Evolutionary conservation across 768 basidiomycete species (phyloP).

Genomic region (Leccinum imitatum): DNA sequence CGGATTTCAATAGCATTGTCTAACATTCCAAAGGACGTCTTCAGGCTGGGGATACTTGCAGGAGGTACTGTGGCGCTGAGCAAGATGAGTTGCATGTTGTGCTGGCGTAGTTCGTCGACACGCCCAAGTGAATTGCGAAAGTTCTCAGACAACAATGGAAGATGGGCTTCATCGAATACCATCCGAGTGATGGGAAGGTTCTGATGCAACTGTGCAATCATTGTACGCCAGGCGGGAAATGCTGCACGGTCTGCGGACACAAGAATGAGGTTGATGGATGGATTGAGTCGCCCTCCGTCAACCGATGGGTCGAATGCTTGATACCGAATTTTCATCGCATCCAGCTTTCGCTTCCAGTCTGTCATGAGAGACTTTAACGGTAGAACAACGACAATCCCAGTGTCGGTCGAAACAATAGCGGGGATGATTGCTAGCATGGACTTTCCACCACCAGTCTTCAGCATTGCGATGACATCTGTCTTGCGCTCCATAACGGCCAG

Average conservation of each 20-base stretch:
- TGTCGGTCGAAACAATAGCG: background rate
- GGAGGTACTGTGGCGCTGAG: background rate
- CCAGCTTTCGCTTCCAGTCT: background rate
- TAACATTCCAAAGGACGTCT: background rate
- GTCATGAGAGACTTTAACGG: background rate
- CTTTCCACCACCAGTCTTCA: background rate
- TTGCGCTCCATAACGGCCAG: background rate
- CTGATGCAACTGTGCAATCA: background rate
- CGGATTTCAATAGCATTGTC: background rate
- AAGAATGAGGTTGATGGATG: background rate
- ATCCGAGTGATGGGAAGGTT: background rate
- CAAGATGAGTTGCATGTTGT: background rate
- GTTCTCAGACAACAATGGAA: background rate
- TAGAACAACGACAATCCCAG: background rate
- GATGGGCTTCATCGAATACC: background rate
- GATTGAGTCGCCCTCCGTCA: background rate
- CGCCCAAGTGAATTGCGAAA: background rate
- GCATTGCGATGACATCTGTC: background rate
- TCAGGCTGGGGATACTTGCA: background rate
- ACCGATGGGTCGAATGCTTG: background rate
- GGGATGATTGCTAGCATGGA: background rate
- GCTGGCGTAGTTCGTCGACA: background rate
- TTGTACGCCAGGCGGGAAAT: background rate
- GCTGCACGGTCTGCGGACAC: background rate
- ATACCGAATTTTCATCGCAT: background rate